Base-by-base conservation (phyloP, 2,329 filamentous ascomycete genomes). In the Claviceps quebecensis region DNA sequence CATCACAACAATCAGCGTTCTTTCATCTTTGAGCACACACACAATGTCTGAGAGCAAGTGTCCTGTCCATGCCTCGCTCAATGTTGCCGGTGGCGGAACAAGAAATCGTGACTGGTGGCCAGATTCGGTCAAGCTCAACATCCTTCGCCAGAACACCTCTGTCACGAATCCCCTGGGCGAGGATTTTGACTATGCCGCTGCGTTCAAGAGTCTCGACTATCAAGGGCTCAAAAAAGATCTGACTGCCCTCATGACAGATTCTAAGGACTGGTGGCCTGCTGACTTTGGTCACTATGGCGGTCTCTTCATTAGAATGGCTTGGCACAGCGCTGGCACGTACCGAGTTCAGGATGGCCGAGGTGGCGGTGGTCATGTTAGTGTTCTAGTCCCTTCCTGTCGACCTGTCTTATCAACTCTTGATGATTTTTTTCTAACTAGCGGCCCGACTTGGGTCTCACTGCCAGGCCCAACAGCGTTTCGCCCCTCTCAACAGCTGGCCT, bases 221-320 rank as follows among this genome's bases (percentile, higher is more conserved):
- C 52, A 53, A 4, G 72, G 82, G 47, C 86, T 87, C 72, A 89
- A 89, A 79, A 82, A 85, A 68, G 86, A 90, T 63, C 68, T 90
- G 6, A 60, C 71, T n/a, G 72, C 70, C 17, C 63, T 89, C 60
- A 84, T 88, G 81, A 89, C 85, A 49, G 80, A 87, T 64, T 88
- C 84, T 2, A 81, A 89, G 69, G 81, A 86, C 41, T 88, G 78
- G 79, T 90, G 86, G 86, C 86, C 86, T 1, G 86, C 86, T 36
- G 86, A 90, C 64, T 87, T 85, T 61, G 85, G 85, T 52, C 83
- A 88, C 73, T 90, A 89, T 59, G 85, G 85, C 57, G 84, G 85
- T 66, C 75, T 89, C 29, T 88, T 90, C 66, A 75, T 90, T 63
- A 83, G 86, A 53, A 82, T 89, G 82, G 81, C 84, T 54, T 90